Conservation (phyloP, 2,329 filamentous ascomycete species). For the Atkinsonella hypoxylon region DNA sequence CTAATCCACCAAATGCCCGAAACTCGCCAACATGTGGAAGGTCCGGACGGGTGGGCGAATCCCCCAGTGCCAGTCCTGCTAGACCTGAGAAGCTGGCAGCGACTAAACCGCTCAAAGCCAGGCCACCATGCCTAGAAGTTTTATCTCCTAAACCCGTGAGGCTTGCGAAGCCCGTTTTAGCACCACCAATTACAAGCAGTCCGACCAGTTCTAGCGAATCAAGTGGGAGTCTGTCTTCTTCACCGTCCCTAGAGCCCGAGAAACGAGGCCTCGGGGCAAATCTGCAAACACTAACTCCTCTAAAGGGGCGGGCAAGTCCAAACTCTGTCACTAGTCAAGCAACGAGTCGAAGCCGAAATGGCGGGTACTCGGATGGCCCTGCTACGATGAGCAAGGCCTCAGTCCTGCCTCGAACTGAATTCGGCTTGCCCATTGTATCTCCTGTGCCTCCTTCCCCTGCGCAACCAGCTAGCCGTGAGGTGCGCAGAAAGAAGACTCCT, state of each 20-base stretch:
- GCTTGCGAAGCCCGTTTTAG: constrained; percentile 17
- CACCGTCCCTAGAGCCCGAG: constrained; percentile 17
- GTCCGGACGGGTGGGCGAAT: neutral
- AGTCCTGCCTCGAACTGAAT: constrained; percentile 5
- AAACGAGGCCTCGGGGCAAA: constrained; percentile 14
- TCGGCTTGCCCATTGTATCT: constrained; percentile 7
- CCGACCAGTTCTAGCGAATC: constrained; percentile 3
- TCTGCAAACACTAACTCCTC: constrained; percentile 24
- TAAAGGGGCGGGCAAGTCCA: constrained; percentile 20
- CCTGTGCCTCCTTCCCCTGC: neutral
- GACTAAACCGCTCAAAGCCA: constrained; percentile 11
- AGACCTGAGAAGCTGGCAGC: neutral
- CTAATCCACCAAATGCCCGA: neutral
- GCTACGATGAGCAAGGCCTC: neutral
- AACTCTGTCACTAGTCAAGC: constrained; percentile 7
- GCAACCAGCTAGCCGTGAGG: constrained; percentile 3
- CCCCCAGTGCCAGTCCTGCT: neutral
- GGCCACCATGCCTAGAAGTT: constrained; percentile 14
- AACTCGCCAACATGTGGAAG: neutral
- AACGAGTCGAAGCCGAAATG: constrained; percentile 3
- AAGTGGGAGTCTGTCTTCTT: constrained; percentile 9
- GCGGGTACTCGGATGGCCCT: constrained; percentile 7
- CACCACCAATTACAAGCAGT: constrained; percentile 9
- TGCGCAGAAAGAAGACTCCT: constrained; percentile 1
- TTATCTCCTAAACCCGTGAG: constrained; percentile 23